Base-by-base conservation (phyloP, 2,329 filamentous ascomycete genomes). In the Fusarium nurragi region DNA sequence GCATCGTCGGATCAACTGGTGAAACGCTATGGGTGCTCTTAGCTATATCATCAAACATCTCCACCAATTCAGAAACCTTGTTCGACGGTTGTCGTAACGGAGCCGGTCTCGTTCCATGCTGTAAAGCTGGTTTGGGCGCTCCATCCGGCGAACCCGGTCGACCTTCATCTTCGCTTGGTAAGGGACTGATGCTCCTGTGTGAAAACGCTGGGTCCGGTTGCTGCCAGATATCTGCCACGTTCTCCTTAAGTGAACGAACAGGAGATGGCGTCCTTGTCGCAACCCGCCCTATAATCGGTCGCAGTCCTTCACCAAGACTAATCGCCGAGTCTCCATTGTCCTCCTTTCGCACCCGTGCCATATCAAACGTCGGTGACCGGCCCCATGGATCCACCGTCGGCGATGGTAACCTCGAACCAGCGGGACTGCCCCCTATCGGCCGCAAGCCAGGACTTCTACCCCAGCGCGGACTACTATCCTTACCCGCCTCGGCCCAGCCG, bases 51-150 rank as follows among this genome's bases (percentile, higher is more conserved):
- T 87, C 83, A 45, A 79, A 84, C 75, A 82, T 79, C 21, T 78
- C 78, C 28, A 85, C 83, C 22, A 86, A 73, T 44, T 81, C 80
- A 51, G 83, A 81, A 4, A 86, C 82, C 60, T 82, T 85, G 9
- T 80, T 81, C 0, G 69, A 65, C 6, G 65, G 41, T 48, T 79
- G 72, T 32, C 70, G 63, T 5, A 53, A 56, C n/a, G 54, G 30
- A 19, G 62, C 45, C 6, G 56, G 41, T n/a, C 53, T 54, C 7
- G 49, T 60, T 18, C 43, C 47, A 4, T 45, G 46, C 11, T 54
- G 62, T 10, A 69, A 45, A 14, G 69, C 67, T n/a, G 57, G 66
- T 16, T 41, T 50, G 9, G 69, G 65, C 8, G 41, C 43, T 16
- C 47, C 50, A 12, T 68, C 66, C 5, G 64, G 62, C 4, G 74